phyloP scores from a whole-genome alignment of 2,329 filamentous ascomycete species.

The Fusarium sacchari region DNA sequence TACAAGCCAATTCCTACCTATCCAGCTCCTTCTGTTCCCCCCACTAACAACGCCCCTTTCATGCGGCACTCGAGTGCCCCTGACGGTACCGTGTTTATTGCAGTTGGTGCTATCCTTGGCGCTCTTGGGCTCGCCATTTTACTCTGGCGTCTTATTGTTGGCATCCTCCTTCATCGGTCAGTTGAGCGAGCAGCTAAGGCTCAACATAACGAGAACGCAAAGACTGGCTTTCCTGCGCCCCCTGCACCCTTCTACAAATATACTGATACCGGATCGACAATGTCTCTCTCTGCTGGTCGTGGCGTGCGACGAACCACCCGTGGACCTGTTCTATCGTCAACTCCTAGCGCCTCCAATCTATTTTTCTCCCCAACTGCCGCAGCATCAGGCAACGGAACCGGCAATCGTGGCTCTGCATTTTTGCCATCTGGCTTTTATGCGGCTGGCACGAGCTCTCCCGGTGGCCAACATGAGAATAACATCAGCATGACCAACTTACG shows the following conservation, averaged over 20 bases:
- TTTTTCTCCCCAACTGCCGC: constrained; percentile 96
- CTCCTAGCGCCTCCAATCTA: constrained; percentile 74
- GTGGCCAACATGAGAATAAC: constrained; percentile 60
- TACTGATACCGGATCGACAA: constrained; percentile 66
- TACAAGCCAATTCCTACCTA: constrained; percentile 62
- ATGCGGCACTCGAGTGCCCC: constrained; percentile 89
- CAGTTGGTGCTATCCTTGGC: constrained; percentile 87
- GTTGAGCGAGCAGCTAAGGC: constrained; percentile 86
- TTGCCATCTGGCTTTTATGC: constrained; percentile 93
- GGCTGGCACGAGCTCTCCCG: constrained; percentile 65
- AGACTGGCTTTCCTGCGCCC: constrained; percentile 69
- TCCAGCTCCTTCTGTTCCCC: constrained; percentile 80
- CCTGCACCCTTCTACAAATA: constrained; percentile 73
- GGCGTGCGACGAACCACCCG: constrained; percentile 62
- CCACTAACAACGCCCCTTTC: constrained; percentile 85
- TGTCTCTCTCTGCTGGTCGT: constrained; percentile 61
- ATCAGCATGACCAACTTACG: constrained; percentile 71
- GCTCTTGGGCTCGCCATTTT: constrained; percentile 84
- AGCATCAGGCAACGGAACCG: constrained; percentile 68
- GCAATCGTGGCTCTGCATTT: constrained; percentile 79
- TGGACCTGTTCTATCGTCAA: constrained; percentile 63
- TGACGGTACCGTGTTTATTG: constrained; percentile 96
- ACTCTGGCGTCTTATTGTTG: constrained; percentile 87
- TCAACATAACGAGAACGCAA: constrained; percentile 75
- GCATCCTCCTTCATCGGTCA: constrained; percentile 90